A percentile compares a stretch with the other conserved stretches of the same genome.
These are phyloP conservation scores for Dipodascus albidus DNA, from an alignment of 805 yeast species.

Conservation along the genomic window DNA sequence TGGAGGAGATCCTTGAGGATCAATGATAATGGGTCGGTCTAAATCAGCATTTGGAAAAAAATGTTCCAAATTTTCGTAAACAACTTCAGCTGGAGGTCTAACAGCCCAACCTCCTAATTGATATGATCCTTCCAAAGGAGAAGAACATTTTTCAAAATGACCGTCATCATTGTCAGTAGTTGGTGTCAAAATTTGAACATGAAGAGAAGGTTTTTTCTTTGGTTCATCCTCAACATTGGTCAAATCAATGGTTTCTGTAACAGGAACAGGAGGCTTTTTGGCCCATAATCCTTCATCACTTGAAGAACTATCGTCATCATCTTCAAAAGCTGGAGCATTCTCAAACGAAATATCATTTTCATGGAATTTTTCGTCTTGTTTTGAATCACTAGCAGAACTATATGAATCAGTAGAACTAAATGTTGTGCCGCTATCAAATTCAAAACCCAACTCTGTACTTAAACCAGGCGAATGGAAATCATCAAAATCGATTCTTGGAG, in stretches of 20 bases:
- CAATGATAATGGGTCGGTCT: conserved; percentile 82
- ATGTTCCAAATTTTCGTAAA: conserved; percentile 80
- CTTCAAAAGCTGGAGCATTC: conserved; percentile 47
- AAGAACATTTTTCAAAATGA: background rate
- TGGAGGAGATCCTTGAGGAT: conserved; percentile 30
- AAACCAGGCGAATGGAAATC: conserved; percentile 1
- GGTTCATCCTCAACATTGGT: conserved; percentile 2
- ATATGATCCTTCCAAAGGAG: background rate
- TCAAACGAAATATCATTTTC: conserved; percentile 68
- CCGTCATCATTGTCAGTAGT: conserved; percentile 1
- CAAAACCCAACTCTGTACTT: background rate
- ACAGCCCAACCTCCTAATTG: conserved; percentile 43
- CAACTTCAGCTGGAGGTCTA: conserved; percentile 91
- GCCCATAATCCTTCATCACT: conserved; percentile 55
- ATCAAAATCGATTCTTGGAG: background rate
- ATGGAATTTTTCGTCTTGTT: conserved; percentile 37
- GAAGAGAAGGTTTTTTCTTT: background rate
- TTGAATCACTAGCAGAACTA: too few relatives aligned
- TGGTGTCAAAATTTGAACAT: conserved; percentile 3
- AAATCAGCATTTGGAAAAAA: conserved; percentile 89
- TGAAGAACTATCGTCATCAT: conserved; percentile 25
- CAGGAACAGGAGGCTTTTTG: conserved; percentile 26
- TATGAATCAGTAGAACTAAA: too few relatives aligned
- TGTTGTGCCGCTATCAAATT: conserved; percentile 5
- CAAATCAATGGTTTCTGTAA: conserved; percentile 1